Conservation (phyloP, 495 filamentous ascomycete species). For the Lepraria neglecta region DNA sequence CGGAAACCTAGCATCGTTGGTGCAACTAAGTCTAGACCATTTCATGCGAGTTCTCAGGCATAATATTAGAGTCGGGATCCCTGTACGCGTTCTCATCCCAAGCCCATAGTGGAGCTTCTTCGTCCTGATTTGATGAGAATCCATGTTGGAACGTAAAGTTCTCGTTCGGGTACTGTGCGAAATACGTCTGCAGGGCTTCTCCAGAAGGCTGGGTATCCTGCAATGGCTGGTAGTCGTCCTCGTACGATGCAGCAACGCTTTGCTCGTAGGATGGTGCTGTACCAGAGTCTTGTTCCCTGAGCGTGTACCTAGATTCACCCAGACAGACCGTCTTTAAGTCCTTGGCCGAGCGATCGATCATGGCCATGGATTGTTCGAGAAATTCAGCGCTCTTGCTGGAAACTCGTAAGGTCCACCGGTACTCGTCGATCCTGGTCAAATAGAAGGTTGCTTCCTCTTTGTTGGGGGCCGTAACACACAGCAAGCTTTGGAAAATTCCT, state of each 20-base stretch:
- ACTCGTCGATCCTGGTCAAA: conserved; percentile 16
- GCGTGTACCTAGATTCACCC: neutral
- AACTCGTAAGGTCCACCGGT: conserved; percentile 18
- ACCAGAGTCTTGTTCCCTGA: conserved; percentile 4
- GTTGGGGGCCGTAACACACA: conserved; percentile 5
- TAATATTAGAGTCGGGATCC: too few relatives aligned
- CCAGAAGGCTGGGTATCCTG: neutral
- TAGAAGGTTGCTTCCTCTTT: conserved; percentile 11
- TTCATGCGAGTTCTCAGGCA: too few relatives aligned
- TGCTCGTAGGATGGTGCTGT: neutral
- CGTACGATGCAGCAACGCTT: neutral
- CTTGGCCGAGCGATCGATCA: conserved; percentile 47
- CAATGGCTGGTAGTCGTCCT: conserved; percentile 1
- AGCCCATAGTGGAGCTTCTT: too few relatives aligned
- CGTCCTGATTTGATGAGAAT: too few relatives aligned
- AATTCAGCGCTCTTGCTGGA: conserved; percentile 17
- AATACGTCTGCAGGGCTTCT: neutral
- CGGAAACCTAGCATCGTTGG: too few relatives aligned
- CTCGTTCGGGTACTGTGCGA: neutral
- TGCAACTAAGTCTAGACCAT: too few relatives aligned
- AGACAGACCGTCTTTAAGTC: conserved; percentile 2
- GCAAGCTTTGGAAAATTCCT: conserved; percentile 61
- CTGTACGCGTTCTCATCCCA: too few relatives aligned
- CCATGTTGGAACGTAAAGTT: neutral
- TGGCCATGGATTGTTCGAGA: conserved; percentile 66